Evolutionary conservation across 208 protist genomes (phyloP), one percentile per base, ranked within the genome.

Genomic region (Leishmania major): DNA sequence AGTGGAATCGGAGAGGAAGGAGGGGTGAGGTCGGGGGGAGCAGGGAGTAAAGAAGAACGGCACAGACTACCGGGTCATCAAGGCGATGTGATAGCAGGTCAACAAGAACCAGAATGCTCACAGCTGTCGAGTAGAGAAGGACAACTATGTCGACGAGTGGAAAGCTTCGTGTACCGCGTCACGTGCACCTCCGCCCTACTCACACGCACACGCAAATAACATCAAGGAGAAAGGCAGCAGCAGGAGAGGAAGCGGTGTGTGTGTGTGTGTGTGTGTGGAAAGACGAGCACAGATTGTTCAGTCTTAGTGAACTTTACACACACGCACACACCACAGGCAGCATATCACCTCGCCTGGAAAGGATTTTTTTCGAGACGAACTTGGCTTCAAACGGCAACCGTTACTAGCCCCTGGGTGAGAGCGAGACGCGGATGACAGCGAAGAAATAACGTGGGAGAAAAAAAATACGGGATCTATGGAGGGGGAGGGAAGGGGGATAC

Each of bases 381-480:
- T 22, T 6, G 15, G 11, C 6, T 55, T 22, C 51, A 3, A 5
- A 55, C 17, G 51, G 51, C n/a, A 19, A 13, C n/a, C n/a, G 6
- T 67, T 37, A 19, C 25, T 40, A 37, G 11, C 51, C n/a, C 13
- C 60, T n/a, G 8, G 11, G 28, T 67, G 11, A 17, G n/a, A 67
- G 60, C n/a, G 1, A 37, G n/a, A 37, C n/a, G 3, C 11, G 19
- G 25, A 31, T 31, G n/a, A 67, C 60, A 67, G 0, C n/a, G n/a
- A 37, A 86, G 66, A 55, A 55, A 84, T 8, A 60, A 87, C 67
- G 43, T 22, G 15, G 43, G n/a, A 40, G 3, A 60, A 22, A 76
- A 60, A 82, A 84, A 66, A 79, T 66, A 80, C 31, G 53, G 53
- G 57, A 81, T 81, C 73, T 81, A 86, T 83, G 79, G 31, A n/a